Percentiles rank a stretch among this genome's conserved stretches.
Conservation (phyloP, 352 stramenopile species). For the Phytopythium boreale region DNA sequence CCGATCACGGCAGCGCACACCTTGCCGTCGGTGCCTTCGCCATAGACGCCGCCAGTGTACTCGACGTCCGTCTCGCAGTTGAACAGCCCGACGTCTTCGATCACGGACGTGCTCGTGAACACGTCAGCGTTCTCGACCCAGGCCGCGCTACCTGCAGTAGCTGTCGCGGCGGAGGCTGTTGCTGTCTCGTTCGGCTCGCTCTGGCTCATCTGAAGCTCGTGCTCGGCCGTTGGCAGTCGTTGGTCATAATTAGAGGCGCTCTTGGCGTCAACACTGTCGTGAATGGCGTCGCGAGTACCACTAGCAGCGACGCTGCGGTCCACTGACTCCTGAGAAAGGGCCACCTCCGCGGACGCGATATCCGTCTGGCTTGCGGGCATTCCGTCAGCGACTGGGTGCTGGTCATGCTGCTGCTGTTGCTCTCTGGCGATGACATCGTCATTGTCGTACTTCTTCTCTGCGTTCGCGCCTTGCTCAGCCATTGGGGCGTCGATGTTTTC, state of each 20-base stretch:
- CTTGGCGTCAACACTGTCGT: not conserved
- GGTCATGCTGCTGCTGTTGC: not conserved
- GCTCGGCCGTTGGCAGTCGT: not conserved
- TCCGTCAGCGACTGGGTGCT: not conserved
- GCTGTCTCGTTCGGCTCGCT: not conserved
- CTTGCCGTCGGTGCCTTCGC: constrained; percentile 82
- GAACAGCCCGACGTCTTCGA: constrained; percentile 82
- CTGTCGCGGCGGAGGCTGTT: not conserved
- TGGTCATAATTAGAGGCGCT: not conserved
- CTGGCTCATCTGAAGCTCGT: constrained; percentile 1
- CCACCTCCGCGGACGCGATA: not conserved
- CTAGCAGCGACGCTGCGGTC: not conserved
- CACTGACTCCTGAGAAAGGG: not conserved
- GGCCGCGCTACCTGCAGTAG: not conserved
- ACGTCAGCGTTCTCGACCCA: constrained; percentile 4
- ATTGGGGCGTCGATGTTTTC: constrained; percentile 1
- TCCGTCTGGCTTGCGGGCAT: not conserved
- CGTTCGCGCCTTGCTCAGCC: constrained; percentile 4
- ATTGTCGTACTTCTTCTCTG: constrained; percentile 7
- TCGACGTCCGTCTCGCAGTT: constrained; percentile 81
- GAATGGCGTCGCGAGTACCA: not conserved
- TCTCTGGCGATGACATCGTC: not conserved
- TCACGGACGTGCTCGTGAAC: constrained; percentile 81
- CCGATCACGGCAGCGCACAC: constrained; percentile 72
- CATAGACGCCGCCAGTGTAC: constrained; percentile 79